Evolutionary conservation across 2,329 filamentous ascomycete genomes (phyloP).

Genomic region (Thielaviopsis ethacetica): DNA sequence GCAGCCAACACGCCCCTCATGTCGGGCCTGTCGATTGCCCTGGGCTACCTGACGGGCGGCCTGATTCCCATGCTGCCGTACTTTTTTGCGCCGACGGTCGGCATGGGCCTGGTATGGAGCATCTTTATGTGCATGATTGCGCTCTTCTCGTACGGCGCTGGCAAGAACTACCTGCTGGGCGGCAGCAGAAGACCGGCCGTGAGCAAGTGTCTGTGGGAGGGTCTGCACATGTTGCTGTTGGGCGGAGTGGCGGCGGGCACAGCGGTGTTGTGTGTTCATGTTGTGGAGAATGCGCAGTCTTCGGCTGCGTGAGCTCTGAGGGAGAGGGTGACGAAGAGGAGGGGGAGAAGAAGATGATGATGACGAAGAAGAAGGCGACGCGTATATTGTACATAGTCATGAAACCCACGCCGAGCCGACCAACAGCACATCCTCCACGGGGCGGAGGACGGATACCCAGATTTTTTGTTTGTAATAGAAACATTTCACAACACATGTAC

Average conservation of each 20-base stretch:
- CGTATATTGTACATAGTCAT: background rate
- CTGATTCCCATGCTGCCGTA: constrained; percentile 47
- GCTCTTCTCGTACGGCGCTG: constrained; percentile 39
- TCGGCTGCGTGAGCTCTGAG: background rate
- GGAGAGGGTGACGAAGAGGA: background rate
- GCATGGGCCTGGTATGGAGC: constrained; percentile 32
- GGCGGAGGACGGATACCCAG: background rate
- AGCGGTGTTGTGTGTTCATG: constrained; percentile 18
- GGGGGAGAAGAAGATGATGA: background rate
- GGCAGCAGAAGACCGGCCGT: constrained; percentile 17
- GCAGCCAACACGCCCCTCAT: constrained; percentile 22
- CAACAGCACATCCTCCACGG: background rate
- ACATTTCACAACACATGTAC: too few species aligned
- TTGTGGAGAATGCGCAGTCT: constrained; percentile 1
- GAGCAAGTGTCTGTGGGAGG: constrained; percentile 16
- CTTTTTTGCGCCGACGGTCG: constrained; percentile 30
- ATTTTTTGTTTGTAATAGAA: background rate
- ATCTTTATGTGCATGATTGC: constrained; percentile 36
- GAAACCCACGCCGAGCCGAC: background rate
- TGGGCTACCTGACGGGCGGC: constrained; percentile 46
- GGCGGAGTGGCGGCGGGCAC: constrained; percentile 20
- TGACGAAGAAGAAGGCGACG: background rate
- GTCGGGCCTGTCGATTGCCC: constrained; percentile 41
- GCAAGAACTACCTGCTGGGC: constrained; percentile 27
- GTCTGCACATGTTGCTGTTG: constrained; percentile 21